These are phyloP conservation scores for Brasilioporus rufonigricans DNA, from an alignment of 768 basidiomycete species.

Conservation along the genomic window DNA sequence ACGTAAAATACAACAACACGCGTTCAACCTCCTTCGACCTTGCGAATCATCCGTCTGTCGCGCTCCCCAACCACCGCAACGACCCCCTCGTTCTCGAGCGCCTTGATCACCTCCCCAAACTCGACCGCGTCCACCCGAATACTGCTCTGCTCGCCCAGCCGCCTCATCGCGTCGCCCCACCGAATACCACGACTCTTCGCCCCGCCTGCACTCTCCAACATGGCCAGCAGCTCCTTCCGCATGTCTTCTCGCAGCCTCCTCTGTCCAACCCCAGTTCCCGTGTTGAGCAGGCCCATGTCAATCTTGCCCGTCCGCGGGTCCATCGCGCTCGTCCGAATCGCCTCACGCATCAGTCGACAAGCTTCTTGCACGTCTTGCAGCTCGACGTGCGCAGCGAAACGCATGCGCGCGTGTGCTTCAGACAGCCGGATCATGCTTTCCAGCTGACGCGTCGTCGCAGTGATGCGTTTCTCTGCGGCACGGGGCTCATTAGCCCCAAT, in stretches of 20 bases:
- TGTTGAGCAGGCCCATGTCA: conserved; percentile 93
- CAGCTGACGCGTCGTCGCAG: conserved; percentile 95
- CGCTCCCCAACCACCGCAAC: conserved; percentile 86
- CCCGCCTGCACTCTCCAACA: conserved; percentile 53
- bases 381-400: conserved; percentile 85
- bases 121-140: conserved; percentile 76
- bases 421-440: conserved; percentile 96
- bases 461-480: conserved; percentile 88
- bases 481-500: conserved; percentile 84
- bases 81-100: conserved; percentile 80
- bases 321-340: conserved; percentile 91
- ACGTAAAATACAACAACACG: neutral
- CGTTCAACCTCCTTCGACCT: conserved; percentile 47
- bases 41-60: conserved; percentile 77
- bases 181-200: conserved; percentile 59
- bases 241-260: conserved; percentile 87
- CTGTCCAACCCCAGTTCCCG: conserved; percentile 87
- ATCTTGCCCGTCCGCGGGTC: conserved; percentile 97
- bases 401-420: conserved; percentile 97
- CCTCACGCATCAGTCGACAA: conserved; percentile 92
- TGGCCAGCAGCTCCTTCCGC: conserved; percentile 70
- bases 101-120: conserved; percentile 76
- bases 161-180: conserved; percentile 81
- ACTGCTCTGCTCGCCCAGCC: conserved; percentile 80
- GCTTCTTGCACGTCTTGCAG: conserved; percentile 87